Evolutionary conservation across 163 green algal genomes (phyloP).

Genomic region (Scenedesmus sp.): DNA sequence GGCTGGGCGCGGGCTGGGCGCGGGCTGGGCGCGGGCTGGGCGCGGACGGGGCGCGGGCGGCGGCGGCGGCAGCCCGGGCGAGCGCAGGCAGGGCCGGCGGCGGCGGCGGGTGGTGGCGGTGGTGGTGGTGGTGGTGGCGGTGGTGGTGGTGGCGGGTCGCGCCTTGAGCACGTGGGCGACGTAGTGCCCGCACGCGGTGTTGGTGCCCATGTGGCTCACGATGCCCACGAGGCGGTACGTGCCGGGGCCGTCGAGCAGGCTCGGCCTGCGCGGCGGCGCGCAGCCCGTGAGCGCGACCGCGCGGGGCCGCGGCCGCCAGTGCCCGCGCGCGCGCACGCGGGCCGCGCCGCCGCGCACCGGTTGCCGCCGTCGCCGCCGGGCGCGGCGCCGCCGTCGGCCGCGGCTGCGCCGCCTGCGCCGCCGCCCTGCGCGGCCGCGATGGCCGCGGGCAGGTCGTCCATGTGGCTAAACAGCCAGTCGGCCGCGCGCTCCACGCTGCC

Average conservation of each 20-base stretch:
- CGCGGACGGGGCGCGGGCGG: too few species aligned
- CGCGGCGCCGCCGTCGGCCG: constrained; percentile 4
- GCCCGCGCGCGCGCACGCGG: too few species aligned
- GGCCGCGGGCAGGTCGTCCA: constrained; percentile 80
- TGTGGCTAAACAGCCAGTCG: constrained; percentile 96
- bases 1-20: too few species aligned
- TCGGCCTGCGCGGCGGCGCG: background rate
- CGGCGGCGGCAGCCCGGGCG: background rate
- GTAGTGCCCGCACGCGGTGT: constrained; percentile 96
- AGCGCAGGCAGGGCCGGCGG: too few species aligned
- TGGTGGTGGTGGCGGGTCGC: too few species aligned
- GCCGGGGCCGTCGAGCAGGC: constrained; percentile 68
- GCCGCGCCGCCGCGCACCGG: constrained; percentile 11
- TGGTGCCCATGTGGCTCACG: constrained; percentile 94
- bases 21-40: too few species aligned
- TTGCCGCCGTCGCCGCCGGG: constrained; percentile 5
- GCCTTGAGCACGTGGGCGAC: constrained; percentile 93
- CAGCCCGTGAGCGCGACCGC: too few species aligned
- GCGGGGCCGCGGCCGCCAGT: too few species aligned
- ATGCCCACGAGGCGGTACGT: constrained; percentile 91
- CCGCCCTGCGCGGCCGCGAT: constrained; percentile 45
- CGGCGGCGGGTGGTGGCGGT: too few species aligned
- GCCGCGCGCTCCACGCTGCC: constrained; percentile 84
- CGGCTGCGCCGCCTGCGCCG: constrained; percentile 21
- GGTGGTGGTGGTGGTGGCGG: too few species aligned